A percentile compares a stretch with the other conserved stretches of the same genome.
These are phyloP conservation scores for Testicularia cyperi DNA, from an alignment of 1,284 basidiomycete species.

Conservation along the genomic window DNA sequence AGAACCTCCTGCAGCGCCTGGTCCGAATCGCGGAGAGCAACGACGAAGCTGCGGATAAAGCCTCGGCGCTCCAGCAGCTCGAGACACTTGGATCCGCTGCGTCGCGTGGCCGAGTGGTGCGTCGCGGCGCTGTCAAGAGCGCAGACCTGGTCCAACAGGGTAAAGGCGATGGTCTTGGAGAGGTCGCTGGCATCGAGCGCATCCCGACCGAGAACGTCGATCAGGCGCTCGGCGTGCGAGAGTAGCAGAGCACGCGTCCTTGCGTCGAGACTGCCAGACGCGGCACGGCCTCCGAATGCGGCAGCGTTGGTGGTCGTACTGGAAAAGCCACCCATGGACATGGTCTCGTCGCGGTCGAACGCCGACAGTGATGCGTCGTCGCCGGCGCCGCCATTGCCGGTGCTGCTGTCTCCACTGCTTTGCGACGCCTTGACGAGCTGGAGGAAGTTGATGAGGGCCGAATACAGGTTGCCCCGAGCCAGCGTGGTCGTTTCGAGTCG, in stretches of 20 bases:
- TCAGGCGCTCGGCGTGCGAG: constrained; percentile 69
- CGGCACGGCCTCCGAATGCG: constrained; percentile 18
- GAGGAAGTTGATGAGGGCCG: constrained; percentile 82
- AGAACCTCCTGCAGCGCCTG: constrained; percentile 75
- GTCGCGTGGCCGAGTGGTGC: constrained; percentile 26
- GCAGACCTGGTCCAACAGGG: constrained; percentile 76
- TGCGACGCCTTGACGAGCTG: constrained; percentile 67
- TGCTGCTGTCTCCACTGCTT: constrained; percentile 9
- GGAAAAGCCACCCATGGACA: constrained; percentile 37
- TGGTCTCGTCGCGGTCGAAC: constrained; percentile 34
- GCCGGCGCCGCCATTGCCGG: constrained; percentile 34
- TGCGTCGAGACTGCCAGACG: constrained; percentile 64
- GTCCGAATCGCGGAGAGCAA: constrained; percentile 81
- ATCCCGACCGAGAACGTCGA: constrained; percentile 79
- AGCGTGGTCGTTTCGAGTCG: constrained; percentile 78
- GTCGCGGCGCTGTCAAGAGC: constrained; percentile 44
- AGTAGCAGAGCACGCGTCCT: constrained; percentile 68
- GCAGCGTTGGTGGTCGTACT: constrained; percentile 20
- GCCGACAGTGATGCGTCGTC: constrained; percentile 40
- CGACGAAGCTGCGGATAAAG: constrained; percentile 79
- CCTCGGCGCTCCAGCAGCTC: constrained; percentile 73
- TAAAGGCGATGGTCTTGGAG: constrained; percentile 92
- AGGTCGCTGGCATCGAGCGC: constrained; percentile 92
- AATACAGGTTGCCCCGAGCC: constrained; percentile 96
- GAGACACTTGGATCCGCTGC: constrained; percentile 64